Evolutionary conservation across 1,139 yeast species (phyloP).

Genomic region (Kodamaea fungicola): DNA sequence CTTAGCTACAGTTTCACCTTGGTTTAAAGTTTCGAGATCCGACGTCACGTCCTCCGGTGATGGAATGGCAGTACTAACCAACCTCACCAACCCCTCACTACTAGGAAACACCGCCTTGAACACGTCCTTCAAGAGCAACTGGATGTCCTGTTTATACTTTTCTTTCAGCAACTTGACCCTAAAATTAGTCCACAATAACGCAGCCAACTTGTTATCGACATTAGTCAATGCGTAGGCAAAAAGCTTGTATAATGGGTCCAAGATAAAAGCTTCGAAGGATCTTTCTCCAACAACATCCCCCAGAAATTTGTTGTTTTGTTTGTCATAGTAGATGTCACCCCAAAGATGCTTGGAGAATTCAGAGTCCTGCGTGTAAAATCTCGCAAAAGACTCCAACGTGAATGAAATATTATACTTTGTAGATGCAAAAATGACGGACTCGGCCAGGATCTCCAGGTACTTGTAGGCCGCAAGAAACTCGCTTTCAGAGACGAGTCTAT

Average conservation of each 20-base stretch:
- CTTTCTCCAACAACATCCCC: slow-evolving; percentile 35
- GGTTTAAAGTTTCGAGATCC: slow-evolving; percentile 16
- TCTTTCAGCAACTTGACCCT: slow-evolving; percentile 39
- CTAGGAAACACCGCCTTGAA: slow-evolving; percentile 53
- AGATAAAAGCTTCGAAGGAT: slow-evolving; percentile 65
- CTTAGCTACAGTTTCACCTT: slow-evolving; percentile 40
- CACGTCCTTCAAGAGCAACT: slow-evolving; percentile 52
- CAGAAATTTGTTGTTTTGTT: slow-evolving; percentile 43
- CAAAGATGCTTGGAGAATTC: slow-evolving; percentile 59
- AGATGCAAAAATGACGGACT: slow-evolving; percentile 80
- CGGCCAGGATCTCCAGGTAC: slow-evolving; percentile 45
- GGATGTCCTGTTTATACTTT: slow-evolving; percentile 50
- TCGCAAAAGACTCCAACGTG: slow-evolving; percentile 62
- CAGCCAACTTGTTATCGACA: slow-evolving; percentile 32
- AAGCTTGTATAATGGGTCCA: slow-evolving; percentile 80
- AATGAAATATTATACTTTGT: slow-evolving; percentile 60
- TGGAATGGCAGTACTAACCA: slow-evolving; percentile 32
- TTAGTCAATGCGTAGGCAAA: slow-evolving; percentile 59
- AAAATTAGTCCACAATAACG: slow-evolving; percentile 45
- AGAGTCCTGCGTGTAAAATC: slow-evolving; percentile 38
- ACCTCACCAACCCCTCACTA: slow-evolving; percentile 53
- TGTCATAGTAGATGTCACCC: slow-evolving; percentile 68
- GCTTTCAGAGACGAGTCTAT: slow-evolving; percentile 41
- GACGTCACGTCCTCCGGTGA: slow-evolving; percentile 33
- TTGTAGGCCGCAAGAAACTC: slow-evolving; percentile 24